phyloP scores from a whole-genome alignment of 1,139 yeast species.

The Debaryomyces nepalensis region DNA sequence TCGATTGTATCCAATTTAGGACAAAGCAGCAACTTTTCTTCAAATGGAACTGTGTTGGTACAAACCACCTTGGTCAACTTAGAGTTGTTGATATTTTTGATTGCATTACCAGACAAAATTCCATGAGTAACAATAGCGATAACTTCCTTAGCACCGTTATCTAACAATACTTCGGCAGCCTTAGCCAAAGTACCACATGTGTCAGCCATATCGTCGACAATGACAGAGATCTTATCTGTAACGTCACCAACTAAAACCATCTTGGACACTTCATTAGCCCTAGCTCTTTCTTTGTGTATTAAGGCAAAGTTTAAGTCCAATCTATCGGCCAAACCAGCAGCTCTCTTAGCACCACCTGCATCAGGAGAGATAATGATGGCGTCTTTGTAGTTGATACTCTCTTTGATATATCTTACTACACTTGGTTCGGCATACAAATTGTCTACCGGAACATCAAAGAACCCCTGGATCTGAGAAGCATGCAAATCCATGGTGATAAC shows the following conservation, averaged over 20 bases:
- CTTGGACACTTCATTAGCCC: slow-evolving; percentile 75
- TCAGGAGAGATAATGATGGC: slow-evolving; percentile 77
- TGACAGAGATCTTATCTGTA: slow-evolving; percentile 64
- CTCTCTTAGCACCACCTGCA: slow-evolving; percentile 88
- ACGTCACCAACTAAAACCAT: slow-evolving; percentile 86
- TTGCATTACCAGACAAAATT: slow-evolving; percentile 73
- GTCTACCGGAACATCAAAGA: slow-evolving; percentile 80
- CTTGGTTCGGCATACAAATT: slow-evolving; percentile 82
- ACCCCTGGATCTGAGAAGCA: slow-evolving; percentile 85
- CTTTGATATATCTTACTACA: slow-evolving; percentile 69
- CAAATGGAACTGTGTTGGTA: slow-evolving; percentile 76
- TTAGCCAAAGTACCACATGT: slow-evolving; percentile 82
- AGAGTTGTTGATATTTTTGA: slow-evolving; percentile 61
- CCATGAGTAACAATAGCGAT: slow-evolving; percentile 83
- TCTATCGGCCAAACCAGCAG: slow-evolving; percentile 78
- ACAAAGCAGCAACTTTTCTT: slow-evolving; percentile 52
- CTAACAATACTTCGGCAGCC: slow-evolving; percentile 68
- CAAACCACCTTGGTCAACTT: slow-evolving; percentile 67
- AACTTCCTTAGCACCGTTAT: slow-evolving; percentile 71
- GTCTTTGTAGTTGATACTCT: slow-evolving; percentile 50
- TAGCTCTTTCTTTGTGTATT: slow-evolving; percentile 81
- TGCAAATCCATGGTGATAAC: slow-evolving; percentile 84
- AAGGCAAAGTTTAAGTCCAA: slow-evolving; percentile 77
- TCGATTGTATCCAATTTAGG: slow-evolving; percentile 69
- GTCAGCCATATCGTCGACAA: slow-evolving; percentile 85